phyloP scores from a whole-genome alignment of 768 basidiomycete species.

The Boletus pseudopeckii region DNA sequence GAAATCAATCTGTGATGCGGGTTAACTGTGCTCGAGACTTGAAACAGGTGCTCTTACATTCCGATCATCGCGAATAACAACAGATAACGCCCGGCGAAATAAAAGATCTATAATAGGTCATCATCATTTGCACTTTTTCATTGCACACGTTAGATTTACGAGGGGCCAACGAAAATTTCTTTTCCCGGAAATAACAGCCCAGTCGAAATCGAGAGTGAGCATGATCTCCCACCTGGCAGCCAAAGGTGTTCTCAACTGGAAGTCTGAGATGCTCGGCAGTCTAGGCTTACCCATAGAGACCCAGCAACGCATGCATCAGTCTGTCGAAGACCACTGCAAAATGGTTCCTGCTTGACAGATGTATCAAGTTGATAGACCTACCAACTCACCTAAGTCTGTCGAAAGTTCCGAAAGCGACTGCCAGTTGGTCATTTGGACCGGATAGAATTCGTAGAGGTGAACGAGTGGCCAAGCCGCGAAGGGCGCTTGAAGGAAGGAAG shows the following conservation, averaged over 20 bases:
- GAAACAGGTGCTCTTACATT: slow-evolving; percentile 33
- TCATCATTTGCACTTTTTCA: neutral
- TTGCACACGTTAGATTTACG: slow-evolving; percentile 30
- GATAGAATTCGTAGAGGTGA: neutral
- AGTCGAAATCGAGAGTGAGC: slow-evolving; percentile 43
- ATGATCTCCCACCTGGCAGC: slow-evolving; percentile 42
- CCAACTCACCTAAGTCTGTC: slow-evolving; percentile 34
- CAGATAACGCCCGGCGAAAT: slow-evolving; percentile 44
- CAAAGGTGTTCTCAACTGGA: neutral
- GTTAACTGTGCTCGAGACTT: neutral
- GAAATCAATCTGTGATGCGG: slow-evolving; percentile 28
- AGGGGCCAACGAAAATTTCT: slow-evolving; percentile 46
- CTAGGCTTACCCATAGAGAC: slow-evolving; percentile 42
- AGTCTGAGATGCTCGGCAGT: neutral
- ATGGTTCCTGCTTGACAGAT: neutral
- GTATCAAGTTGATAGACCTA: neutral
- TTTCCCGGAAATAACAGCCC: slow-evolving; percentile 38
- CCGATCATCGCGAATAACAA: slow-evolving; percentile 45
- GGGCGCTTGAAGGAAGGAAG: neutral
- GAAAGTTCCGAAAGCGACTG: slow-evolving; percentile 36
- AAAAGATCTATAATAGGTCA: slow-evolving; percentile 36
- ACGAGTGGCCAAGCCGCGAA: neutral
- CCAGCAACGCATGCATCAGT: slow-evolving; percentile 42
- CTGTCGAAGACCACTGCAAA: slow-evolving; percentile 37
- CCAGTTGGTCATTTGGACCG: slow-evolving; percentile 39